phyloP scores from a whole-genome alignment of 805 yeast genomes.

The Candida vaughaniae region DNA sequence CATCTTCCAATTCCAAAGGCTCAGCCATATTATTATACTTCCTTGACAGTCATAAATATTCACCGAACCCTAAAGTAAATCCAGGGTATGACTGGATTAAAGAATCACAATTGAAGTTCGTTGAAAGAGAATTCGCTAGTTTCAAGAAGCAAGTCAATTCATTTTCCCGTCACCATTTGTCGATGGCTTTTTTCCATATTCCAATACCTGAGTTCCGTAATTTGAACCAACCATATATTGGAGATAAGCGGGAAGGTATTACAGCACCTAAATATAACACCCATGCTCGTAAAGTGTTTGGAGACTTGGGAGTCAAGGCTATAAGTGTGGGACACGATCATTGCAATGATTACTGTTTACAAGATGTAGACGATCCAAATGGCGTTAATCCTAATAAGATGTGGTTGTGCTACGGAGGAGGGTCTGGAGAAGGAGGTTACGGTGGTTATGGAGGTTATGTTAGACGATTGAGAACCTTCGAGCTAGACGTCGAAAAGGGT shows the following conservation, averaged over 20 bases:
- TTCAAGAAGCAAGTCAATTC: constrained; percentile 26
- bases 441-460: constrained; percentile 89
- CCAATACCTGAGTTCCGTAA: constrained; percentile 85
- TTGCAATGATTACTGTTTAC: constrained; percentile 85
- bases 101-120: constrained; percentile 61
- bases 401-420: constrained; percentile 89
- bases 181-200: constrained; percentile 93
- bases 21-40: constrained; percentile 59
- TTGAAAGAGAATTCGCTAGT: constrained; percentile 33
- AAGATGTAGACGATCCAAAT: constrained; percentile 35
- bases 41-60: constrained; percentile 80
- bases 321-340: constrained; percentile 93
- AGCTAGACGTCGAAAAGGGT: constrained; percentile 51
- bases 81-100: constrained; percentile 89
- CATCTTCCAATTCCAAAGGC: constrained; percentile 28
- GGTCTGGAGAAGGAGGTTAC: constrained; percentile 93
- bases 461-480: constrained; percentile 75
- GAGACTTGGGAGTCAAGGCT: constrained; percentile 68
- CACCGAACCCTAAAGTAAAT: constrained; percentile 59
- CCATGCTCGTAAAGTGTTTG: constrained; percentile 59
- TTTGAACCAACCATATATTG: constrained; percentile 48
- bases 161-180: constrained; percentile 47
- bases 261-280: constrained; percentile 77
- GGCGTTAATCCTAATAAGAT: constrained; percentile 26
- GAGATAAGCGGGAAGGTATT: constrained; percentile 66